phyloP scores from a whole-genome alignment of 768 basidiomycete species.

The Podaxis sp. region DNA sequence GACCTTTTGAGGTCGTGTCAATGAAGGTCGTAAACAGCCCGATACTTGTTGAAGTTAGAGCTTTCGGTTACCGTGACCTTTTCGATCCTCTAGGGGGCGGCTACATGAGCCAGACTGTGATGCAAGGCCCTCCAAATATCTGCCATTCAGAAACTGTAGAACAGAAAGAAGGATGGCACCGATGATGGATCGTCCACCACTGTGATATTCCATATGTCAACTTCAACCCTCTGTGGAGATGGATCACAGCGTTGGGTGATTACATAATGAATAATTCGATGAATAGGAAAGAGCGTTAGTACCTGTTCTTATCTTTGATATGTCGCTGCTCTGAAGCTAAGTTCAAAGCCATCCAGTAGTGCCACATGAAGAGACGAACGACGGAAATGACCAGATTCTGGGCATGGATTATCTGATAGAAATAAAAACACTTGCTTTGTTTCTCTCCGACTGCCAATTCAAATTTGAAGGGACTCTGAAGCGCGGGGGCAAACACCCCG shows the following conservation, averaged over 20 bases:
- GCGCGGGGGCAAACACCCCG: conserved; percentile 76
- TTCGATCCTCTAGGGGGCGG: too few species aligned
- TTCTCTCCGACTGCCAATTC: conserved; percentile 79
- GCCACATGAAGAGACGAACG: conserved; percentile 7
- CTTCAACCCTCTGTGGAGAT: too few species aligned
- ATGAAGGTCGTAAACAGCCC: too few species aligned
- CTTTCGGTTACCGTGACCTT: too few species aligned
- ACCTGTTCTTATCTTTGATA: conserved; percentile 98
- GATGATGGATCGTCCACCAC: too few species aligned
- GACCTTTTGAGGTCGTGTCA: too few species aligned
- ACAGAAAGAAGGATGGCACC: too few species aligned
- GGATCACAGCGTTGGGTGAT: conserved; percentile 70
- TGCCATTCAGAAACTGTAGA: too few species aligned
- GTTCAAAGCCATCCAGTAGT: conserved; percentile 21
- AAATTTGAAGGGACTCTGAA: conserved; percentile 89
- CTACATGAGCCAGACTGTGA: too few species aligned
- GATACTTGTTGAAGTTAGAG: too few species aligned
- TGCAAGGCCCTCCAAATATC: too few species aligned
- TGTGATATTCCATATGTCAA: too few species aligned
- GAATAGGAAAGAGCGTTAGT: conserved; percentile 85
- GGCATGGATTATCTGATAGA: conserved; percentile 60
- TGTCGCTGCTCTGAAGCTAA: conserved; percentile 73
- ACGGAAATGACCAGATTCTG: conserved; percentile 57
- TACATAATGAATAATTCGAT: conserved; percentile 64
- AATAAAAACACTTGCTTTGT: conserved; percentile 51